Evolutionary conservation across 192 early-diverging fungal species (phyloP).

Genomic region (Entomortierella beljakovae): DNA sequence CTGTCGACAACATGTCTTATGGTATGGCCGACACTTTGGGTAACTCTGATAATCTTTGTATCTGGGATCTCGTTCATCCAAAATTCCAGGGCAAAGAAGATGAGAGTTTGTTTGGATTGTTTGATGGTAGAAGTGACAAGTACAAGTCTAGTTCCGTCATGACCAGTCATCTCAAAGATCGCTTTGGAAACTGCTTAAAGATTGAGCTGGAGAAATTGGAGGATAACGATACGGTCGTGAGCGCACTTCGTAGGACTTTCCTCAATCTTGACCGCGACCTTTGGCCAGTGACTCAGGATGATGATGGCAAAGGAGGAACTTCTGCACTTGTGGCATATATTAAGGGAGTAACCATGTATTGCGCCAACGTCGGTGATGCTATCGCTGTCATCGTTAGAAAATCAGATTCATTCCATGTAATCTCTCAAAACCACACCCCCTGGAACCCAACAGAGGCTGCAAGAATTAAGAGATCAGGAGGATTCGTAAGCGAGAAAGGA

Average conservation of each 20-base stretch:
- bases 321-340: slow-evolving; percentile 87
- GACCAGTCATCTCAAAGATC: slow-evolving; percentile 79
- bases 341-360: slow-evolving; percentile 79
- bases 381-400: slow-evolving; percentile 82
- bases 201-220: slow-evolving; percentile 80
- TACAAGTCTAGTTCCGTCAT: slow-evolving; percentile 60
- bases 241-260: slow-evolving; percentile 86
- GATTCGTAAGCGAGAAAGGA: slow-evolving; percentile 80
- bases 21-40: slow-evolving; percentile 89
- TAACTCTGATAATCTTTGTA: slow-evolving; percentile 72
- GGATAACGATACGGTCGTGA: slow-evolving; percentile 66
- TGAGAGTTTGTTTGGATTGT: slow-evolving; percentile 90
- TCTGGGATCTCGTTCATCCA: slow-evolving; percentile 90
- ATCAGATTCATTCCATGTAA: slow-evolving; percentile 71
- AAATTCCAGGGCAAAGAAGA: slow-evolving; percentile 87
- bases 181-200: slow-evolving; percentile 72
- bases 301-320: slow-evolving; percentile 72
- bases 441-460: slow-evolving; percentile 74
- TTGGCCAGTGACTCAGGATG: slow-evolving; percentile 23
- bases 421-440: slow-evolving; percentile 80
- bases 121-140: slow-evolving; percentile 75
- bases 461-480: slow-evolving; percentile 84
- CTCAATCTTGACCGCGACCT: slow-evolving; percentile 85
- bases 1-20: slow-evolving; percentile 85
- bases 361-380: slow-evolving; percentile 89